phyloP scores from a whole-genome alignment of 192 early-diverging fungal species.

The Linnemannia elongata region DNA sequence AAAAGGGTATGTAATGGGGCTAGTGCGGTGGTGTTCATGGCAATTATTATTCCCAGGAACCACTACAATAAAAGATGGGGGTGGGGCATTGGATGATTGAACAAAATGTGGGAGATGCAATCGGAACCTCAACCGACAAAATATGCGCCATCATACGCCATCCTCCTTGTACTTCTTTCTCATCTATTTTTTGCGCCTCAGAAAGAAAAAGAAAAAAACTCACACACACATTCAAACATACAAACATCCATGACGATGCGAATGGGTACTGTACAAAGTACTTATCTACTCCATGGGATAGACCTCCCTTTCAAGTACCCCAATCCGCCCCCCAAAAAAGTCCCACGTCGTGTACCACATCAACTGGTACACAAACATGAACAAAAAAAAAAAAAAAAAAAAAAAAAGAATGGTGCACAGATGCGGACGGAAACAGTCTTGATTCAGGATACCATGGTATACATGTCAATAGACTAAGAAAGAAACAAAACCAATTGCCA shows the following conservation, averaged over 20 bases:
- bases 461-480: not conserved
- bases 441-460: no score
- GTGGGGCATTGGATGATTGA: no score
- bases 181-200: not conserved
- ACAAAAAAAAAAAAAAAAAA: not conserved
- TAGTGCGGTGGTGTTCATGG: not conserved
- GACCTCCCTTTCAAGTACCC: no score
- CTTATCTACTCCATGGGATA: no score
- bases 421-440: not conserved
- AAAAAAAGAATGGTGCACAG: not conserved
- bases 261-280: not conserved
- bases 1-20: not conserved
- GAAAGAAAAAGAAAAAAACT: no score
- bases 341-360: conserved; percentile 2
- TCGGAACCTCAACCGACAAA: conserved; percentile 4
- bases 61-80: not conserved
- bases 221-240: conserved; percentile 7
- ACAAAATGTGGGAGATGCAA: not conserved
- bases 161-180: not conserved
- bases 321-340: not conserved
- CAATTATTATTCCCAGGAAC: conserved; percentile 8
- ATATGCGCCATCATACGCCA: not conserved
- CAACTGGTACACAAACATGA: not conserved
- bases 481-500: no score
- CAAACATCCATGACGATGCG: not conserved